Conservation (phyloP, 1,284 basidiomycete genomes). For the Ustilago crameri region DNA sequence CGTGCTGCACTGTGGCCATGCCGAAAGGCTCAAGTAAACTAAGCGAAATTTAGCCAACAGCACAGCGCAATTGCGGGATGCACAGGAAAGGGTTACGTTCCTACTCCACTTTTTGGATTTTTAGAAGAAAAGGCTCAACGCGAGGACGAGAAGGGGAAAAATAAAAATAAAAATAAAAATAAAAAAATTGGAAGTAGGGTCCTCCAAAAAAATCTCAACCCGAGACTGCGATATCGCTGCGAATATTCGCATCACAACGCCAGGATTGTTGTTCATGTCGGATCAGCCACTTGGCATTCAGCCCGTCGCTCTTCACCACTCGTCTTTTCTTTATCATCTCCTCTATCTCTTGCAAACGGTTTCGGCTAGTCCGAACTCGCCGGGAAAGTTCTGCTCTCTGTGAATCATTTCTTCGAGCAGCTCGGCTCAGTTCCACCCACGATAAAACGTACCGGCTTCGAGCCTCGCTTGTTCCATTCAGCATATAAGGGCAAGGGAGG, state of each 20-base stretch:
- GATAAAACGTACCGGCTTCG: no score
- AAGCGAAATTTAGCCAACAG: not conserved
- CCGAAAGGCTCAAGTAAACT: no score
- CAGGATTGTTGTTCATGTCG: no score
- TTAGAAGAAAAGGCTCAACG: not conserved
- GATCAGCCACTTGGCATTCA: no score
- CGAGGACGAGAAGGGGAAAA: not conserved
- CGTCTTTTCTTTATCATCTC: no score
- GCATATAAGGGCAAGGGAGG: not conserved
- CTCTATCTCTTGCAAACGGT: not conserved
- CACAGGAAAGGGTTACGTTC: not conserved
- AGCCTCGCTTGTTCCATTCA: not conserved
- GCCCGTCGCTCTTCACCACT: no score
- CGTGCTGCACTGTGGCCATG: not conserved
- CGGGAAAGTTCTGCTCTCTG: no score
- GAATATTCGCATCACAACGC: no score
- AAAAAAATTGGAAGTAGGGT: conserved; percentile 1
- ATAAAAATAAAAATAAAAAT: conserved; percentile 1
- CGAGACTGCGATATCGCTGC: no score
- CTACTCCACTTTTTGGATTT: conserved; percentile 5
- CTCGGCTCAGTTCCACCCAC: no score
- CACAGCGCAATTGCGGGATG: not conserved
- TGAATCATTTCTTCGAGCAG: no score
- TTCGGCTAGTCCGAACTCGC: conserved; percentile 4
- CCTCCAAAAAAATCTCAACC: conserved; percentile 2